Percentiles rank a stretch among this genome's conserved stretches.
Conservation (phyloP, 139 green algal species). For the Coccomyxa sp. region DNA sequence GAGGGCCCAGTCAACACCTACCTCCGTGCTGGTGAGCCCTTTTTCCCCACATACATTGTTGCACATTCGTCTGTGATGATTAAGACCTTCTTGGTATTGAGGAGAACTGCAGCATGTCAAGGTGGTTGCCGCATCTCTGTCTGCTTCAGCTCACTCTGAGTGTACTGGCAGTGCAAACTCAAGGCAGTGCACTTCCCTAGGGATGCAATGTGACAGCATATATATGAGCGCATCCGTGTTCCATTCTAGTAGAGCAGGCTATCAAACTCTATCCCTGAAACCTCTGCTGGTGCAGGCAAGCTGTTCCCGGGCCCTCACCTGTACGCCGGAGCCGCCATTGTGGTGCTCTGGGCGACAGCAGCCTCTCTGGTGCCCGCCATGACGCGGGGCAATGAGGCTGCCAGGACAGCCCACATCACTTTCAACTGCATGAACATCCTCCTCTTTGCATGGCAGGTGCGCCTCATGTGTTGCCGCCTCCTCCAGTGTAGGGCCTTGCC, state of each 20-base stretch:
- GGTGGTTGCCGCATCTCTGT: too few relatives aligned
- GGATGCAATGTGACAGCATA: too few relatives aligned
- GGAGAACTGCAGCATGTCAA: too few relatives aligned
- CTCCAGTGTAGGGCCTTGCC: too few relatives aligned
- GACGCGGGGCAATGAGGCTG: conserved; percentile 93
- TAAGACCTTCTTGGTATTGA: neutral
- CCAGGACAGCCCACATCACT: conserved; percentile 85
- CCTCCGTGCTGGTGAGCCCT: conserved; percentile 67
- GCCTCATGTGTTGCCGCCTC: too few relatives aligned
- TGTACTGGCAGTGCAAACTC: too few relatives aligned
- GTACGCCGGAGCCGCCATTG: conserved; percentile 88
- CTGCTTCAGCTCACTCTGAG: too few relatives aligned
- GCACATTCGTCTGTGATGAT: neutral
- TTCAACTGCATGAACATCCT: conserved; percentile 84
- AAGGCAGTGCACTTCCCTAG: too few relatives aligned
- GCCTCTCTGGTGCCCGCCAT: conserved; percentile 89
- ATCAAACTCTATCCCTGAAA: neutral
- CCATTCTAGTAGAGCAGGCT: neutral
- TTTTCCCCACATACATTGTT: neutral
- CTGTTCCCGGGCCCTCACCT: conserved; percentile 98
- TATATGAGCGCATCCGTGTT: too few relatives aligned
- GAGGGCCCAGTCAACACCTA: conserved; percentile 93
- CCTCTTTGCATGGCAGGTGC: conserved; percentile 86
- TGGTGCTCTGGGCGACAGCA: conserved; percentile 87
- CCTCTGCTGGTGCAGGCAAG: conserved; percentile 50